Conservation (phyloP, 2,329 filamentous ascomycete species). For the Setomelanomma holmii region DNA sequence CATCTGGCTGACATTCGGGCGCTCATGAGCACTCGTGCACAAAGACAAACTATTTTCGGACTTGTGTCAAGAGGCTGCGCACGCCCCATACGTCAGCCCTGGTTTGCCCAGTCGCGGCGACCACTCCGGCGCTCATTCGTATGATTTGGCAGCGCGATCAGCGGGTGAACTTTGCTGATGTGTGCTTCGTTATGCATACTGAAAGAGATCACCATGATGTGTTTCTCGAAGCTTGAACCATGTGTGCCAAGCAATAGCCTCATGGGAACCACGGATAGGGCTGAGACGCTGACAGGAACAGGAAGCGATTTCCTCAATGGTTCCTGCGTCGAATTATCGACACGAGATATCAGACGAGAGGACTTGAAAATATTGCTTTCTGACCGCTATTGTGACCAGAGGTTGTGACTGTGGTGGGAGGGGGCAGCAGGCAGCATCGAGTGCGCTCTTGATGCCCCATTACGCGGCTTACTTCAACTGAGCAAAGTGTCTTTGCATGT, state of each 20-base stretch:
- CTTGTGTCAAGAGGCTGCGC: background rate
- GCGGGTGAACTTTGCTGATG: background rate
- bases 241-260: background rate
- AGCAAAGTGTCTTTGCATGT: background rate
- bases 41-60: background rate
- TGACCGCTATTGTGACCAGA: no score
- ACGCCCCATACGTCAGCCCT: background rate
- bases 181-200: background rate
- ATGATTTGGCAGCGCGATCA: background rate
- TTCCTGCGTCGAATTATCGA: background rate
- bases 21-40: background rate
- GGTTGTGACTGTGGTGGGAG: no score
- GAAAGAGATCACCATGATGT: background rate
- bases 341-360: no score
- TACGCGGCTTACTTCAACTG: background rate
- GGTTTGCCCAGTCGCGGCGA: background rate
- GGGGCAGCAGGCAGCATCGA: background rate
- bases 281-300: background rate
- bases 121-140: background rate
- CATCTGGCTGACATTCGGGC: background rate
- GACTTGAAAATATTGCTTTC: no score
- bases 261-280: background rate
- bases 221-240: background rate
- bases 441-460: background rate
- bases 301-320: background rate